Conservation (phyloP, 1,284 basidiomycete genomes). For the Trichosporon coremiiforme region DNA sequence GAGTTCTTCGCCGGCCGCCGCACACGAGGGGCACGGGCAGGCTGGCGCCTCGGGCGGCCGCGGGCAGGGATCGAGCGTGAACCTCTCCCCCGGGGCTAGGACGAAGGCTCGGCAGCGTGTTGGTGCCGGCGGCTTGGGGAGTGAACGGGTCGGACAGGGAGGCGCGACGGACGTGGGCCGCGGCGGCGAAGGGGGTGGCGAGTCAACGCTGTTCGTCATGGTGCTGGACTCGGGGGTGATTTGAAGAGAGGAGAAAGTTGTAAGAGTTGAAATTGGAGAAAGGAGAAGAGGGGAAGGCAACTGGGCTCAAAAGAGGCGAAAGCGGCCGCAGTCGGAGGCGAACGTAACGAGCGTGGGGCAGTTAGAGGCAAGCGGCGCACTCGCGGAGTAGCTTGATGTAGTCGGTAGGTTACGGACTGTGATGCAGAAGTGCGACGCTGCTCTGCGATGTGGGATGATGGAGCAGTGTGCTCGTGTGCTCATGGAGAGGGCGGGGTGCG, state of each 20-base stretch:
- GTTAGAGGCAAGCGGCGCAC: not conserved
- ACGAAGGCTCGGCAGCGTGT: slow-evolving; percentile 9
- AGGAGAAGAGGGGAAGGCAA: not conserved
- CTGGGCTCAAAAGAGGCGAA: not conserved
- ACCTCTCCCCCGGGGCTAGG: not conserved
- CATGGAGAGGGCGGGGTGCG: slow-evolving; percentile 1
- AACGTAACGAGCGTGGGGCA: slow-evolving; percentile 1
- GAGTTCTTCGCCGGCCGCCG: not conserved
- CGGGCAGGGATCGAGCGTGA: slow-evolving; percentile 1
- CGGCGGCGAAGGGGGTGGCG: not conserved
- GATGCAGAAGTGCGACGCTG: not conserved
- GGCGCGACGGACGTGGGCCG: not conserved
- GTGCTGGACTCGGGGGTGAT: not conserved
- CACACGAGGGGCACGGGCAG: slow-evolving; percentile 1
- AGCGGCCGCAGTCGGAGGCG: not conserved
- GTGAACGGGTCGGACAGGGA: not conserved
- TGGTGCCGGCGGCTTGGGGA: not conserved
- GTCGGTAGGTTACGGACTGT: not conserved
- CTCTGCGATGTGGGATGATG: not conserved
- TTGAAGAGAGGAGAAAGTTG: not conserved
- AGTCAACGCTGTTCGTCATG: not conserved
- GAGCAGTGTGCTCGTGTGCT: not conserved
- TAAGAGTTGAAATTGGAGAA: not conserved
- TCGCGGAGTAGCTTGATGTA: not conserved
- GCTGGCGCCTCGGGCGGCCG: slow-evolving; percentile 7